These are phyloP conservation scores for Geosmithia flava DNA, from an alignment of 2,329 filamentous ascomycete species.

Conservation along the genomic window DNA sequence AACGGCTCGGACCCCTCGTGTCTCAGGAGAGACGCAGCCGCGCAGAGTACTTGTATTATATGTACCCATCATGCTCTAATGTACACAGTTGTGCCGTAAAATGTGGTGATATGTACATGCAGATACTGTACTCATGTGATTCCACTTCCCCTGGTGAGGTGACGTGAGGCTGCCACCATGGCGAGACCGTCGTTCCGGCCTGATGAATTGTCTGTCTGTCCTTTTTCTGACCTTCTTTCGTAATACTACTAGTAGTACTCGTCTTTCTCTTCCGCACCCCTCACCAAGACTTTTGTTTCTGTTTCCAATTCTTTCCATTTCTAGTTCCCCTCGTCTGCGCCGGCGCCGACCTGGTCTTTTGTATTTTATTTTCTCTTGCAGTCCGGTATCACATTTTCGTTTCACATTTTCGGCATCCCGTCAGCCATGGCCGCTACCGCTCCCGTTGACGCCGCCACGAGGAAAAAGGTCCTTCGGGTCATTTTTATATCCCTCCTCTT, in stretches of 20 bases:
- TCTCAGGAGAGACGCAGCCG: neutral
- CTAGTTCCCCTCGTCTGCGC: neutral
- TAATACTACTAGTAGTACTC: neutral
- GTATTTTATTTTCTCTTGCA: neutral
- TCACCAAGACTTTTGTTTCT: neutral
- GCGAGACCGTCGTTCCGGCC: too few species aligned
- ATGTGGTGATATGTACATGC: neutral
- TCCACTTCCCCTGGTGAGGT: neutral
- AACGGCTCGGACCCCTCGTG: neutral
- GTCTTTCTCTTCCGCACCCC: too few species aligned
- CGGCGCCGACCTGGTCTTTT: neutral
- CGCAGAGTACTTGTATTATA: neutral
- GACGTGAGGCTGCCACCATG: neutral
- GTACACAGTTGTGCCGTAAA: too few species aligned
- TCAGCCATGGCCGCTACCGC: slow-evolving; percentile 8
- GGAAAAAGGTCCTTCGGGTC: slow-evolving; percentile 76
- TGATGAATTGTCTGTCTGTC: neutral
- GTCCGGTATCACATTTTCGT: neutral
- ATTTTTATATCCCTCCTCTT: slow-evolving; percentile 82
- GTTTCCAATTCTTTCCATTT: neutral
- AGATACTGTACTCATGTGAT: neutral
- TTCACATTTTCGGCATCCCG: neutral
- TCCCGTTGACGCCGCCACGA: slow-evolving; percentile 37
- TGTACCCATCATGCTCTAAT: neutral
- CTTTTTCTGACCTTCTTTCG: neutral